Base-by-base conservation (phyloP, 1,284 basidiomycete species). In the Ustilago hordei region DNA sequence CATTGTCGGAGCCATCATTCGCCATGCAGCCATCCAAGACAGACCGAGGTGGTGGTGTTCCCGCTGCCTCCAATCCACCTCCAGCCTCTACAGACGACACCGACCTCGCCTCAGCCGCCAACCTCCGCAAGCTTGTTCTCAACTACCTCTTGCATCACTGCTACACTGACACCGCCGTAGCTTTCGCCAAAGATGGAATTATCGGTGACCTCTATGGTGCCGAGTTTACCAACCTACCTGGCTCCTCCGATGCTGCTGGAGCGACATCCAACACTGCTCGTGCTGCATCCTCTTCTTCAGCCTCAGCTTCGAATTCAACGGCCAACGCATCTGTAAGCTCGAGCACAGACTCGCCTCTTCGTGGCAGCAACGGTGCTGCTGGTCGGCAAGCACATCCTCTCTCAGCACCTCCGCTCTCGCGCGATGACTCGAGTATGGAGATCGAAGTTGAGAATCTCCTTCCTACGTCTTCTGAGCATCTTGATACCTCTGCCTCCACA, bases 131-230 rank as follows among this genome's bases (percentile, higher is more conserved):
- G n/a, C 87, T 95, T 47, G 91, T 95, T 8, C 88, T 94, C 55
- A 92, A 94, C 81, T 95, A 94, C 81, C 89, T 95, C 4, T 89
- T 90, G 65, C 92, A 93, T 80, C 89, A 90, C 52, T 91, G 91
- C 68, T 93, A 91, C 85, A 89, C 90, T 38, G 88, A 88, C 43
- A 92, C 93, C 0, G 92, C 92, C 6, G 87, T 89, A 39, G 91
- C 91, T 0, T 93, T 95, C 78, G 89, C 90, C 9, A 87, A 88
- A 57, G 92, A 93, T 64, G 91, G 91, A 68, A 78, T 66, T 70
- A 81, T 67, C 35, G 69, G 56, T 32, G 69, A 66, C 60, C 78
- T 74, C 23, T 68, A 65, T 35, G 60, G 53, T 13, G 43, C 68
- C 5, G 69, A 68, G 8, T 19, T 56, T 8, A 60, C 65, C 19